Percentiles rank a stretch among this genome's conserved stretches.
Evolutionary conservation across 495 filamentous ascomycete species (phyloP).

Genomic region (Penicillium taxi): DNA sequence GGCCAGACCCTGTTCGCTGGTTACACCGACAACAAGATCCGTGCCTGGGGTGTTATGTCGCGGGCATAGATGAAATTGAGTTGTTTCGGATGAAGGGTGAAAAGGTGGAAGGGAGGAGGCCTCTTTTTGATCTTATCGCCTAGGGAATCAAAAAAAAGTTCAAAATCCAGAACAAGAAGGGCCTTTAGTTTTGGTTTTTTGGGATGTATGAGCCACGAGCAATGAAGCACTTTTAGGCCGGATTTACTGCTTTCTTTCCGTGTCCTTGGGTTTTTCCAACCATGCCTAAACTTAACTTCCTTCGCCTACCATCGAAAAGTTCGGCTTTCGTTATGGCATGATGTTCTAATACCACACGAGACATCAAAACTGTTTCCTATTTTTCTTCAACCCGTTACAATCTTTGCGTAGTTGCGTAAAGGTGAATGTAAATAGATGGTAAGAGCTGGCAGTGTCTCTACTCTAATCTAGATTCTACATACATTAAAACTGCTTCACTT

Average conservation of each 20-base stretch:
- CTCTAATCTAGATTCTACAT: no score
- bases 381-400: conserved; percentile 14
- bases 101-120: conserved; percentile 20
- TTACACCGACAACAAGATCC: conserved; percentile 99
- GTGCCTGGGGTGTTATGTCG: conserved; percentile 96
- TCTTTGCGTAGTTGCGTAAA: not conserved
- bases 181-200: conserved; percentile 40
- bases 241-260: conserved; percentile 6
- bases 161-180: conserved; percentile 30
- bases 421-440: no score
- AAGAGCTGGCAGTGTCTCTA: no score
- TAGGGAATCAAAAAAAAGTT: conserved; percentile 30
- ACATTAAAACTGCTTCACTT: no score
- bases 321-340: conserved; percentile 32
- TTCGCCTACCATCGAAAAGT: conserved; percentile 30
- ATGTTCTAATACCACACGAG: conserved; percentile 42
- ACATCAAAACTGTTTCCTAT: conserved; percentile 33
- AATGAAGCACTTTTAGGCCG: conserved; percentile 34
- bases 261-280: conserved; percentile 27
- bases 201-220: conserved; percentile 47
- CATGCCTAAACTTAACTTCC: conserved; percentile 35
- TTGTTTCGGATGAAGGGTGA: conserved; percentile 13
- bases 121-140: conserved; percentile 29
- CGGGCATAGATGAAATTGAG: conserved; percentile 39
- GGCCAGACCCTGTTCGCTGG: conserved; percentile 98